Evolutionary conservation across 257 asterid genomes (phyloP).

Genomic region (Pogostemon cablin): DNA sequence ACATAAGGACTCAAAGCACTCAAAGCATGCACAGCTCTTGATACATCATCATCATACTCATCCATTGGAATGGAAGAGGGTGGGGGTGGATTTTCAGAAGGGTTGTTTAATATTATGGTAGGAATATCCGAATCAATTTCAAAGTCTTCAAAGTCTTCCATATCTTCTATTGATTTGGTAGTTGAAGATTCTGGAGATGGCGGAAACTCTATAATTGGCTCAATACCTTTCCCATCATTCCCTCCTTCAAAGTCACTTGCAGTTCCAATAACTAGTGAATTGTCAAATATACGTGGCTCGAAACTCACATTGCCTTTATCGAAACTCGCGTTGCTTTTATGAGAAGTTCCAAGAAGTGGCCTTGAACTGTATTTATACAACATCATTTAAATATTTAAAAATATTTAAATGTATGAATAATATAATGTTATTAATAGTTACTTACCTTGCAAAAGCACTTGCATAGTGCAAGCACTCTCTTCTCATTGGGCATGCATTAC

Average conservation of each 20-base stretch:
- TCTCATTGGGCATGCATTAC: constrained; percentile 63
- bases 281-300: background rate
- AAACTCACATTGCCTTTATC: background rate
- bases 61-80: background rate
- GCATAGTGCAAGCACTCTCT: constrained; percentile 59
- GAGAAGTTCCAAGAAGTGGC: constrained; percentile 41
- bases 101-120: constrained; percentile 31
- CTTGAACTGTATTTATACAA: constrained; percentile 37
- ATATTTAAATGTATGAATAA: no score
- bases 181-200: constrained; percentile 18
- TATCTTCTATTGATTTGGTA: constrained; percentile 19
- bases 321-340: background rate
- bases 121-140: constrained; percentile 35
- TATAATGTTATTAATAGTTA: background rate
- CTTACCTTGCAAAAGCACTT: constrained; percentile 62
- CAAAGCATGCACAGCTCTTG: constrained; percentile 40
- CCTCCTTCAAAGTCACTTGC: background rate
- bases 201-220: constrained; percentile 59
- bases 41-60: background rate
- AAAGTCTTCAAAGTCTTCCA: constrained; percentile 44
- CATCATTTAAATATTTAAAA: no score
- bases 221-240: background rate
- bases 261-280: constrained; percentile 8
- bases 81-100: background rate
- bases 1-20: constrained; percentile 22